A percentile compares a stretch with the other conserved stretches of the same genome.
Evolutionary conservation across 1,284 basidiomycete genomes (phyloP).

Genomic region (Malassezia brasiliensis): DNA sequence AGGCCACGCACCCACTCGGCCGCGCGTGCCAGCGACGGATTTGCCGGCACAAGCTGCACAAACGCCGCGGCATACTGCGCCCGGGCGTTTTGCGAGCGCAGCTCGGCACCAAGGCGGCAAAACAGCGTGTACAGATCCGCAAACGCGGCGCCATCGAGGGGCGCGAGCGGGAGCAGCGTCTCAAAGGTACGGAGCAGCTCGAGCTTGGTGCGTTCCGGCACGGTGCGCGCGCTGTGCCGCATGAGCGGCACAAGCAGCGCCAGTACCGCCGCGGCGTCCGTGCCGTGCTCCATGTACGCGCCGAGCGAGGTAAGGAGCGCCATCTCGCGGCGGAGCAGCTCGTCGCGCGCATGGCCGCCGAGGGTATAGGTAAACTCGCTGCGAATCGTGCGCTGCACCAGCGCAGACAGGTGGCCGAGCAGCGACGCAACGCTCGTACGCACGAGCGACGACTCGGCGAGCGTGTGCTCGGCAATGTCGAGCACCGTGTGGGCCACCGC

Average conservation of each 20-base stretch:
- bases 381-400: constrained; percentile 23
- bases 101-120: constrained; percentile 31
- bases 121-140: constrained; percentile 29
- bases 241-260: constrained; percentile 70
- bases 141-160: constrained; percentile 53
- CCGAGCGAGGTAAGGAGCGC: constrained; percentile 69
- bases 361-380: constrained; percentile 54
- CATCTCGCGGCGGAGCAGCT: constrained; percentile 73
- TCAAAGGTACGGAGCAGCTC: constrained; percentile 70
- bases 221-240: constrained; percentile 63
- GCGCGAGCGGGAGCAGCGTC: constrained; percentile 64
- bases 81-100: constrained; percentile 28
- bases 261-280: constrained; percentile 67
- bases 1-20: constrained; percentile 50
- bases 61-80: constrained; percentile 30
- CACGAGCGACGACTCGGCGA: constrained; percentile 54
- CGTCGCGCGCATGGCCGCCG: constrained; percentile 56
- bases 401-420: constrained; percentile 60
- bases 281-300: constrained; percentile 61
- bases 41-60: constrained; percentile 30
- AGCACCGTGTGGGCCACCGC: constrained; percentile 69
- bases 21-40: constrained; percentile 24
- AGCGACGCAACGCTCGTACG: constrained; percentile 67
- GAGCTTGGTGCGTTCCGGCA: constrained; percentile 78
- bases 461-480: constrained; percentile 70